These are phyloP conservation scores for Gautieria morchelliformis DNA, from an alignment of 768 basidiomycete species.

Conservation along the genomic window DNA sequence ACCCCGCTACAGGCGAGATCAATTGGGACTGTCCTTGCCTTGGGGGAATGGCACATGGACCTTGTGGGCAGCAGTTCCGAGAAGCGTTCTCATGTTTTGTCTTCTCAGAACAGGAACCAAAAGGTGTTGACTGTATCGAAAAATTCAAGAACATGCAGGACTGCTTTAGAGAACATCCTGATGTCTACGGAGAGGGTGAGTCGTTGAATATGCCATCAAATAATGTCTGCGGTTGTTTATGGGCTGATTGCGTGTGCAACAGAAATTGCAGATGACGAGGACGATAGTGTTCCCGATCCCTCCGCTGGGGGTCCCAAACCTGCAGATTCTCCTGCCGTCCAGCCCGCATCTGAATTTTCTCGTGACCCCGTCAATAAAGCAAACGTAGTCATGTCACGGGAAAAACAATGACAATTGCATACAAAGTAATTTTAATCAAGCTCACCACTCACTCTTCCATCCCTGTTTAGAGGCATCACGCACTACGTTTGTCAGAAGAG, in stretches of 20 bases:
- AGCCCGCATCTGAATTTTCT: not conserved
- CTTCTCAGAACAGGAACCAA: slow-evolving; percentile 87
- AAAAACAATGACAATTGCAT: not conserved
- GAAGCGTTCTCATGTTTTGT: slow-evolving; percentile 97
- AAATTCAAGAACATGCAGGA: slow-evolving; percentile 97
- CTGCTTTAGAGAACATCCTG: slow-evolving; percentile 94
- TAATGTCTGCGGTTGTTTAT: not conserved
- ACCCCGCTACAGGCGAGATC: slow-evolving; percentile 96
- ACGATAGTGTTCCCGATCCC: not conserved
- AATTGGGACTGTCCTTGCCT: slow-evolving; percentile 99
- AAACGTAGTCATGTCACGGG: not conserved
- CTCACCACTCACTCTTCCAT: not conserved
- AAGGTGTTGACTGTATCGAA: slow-evolving; percentile 96
- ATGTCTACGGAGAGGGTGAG: slow-evolving; percentile 91
- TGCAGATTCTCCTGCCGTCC: not conserved
- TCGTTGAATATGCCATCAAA: slow-evolving; percentile 3
- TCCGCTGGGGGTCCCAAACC: not conserved
- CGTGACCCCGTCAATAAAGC: not conserved
- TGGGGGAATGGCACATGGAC: slow-evolving; percentile 97
- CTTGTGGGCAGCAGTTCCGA: slow-evolving; percentile 87
- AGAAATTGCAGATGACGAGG: slow-evolving; percentile 1
- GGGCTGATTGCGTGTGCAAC: not conserved
- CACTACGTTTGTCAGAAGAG: not conserved
- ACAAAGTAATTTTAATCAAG: not conserved
- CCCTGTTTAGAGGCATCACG: not conserved